Evolutionary conservation across 2,329 filamentous ascomycete species (phyloP).

Genomic region (Alternaria solani): DNA sequence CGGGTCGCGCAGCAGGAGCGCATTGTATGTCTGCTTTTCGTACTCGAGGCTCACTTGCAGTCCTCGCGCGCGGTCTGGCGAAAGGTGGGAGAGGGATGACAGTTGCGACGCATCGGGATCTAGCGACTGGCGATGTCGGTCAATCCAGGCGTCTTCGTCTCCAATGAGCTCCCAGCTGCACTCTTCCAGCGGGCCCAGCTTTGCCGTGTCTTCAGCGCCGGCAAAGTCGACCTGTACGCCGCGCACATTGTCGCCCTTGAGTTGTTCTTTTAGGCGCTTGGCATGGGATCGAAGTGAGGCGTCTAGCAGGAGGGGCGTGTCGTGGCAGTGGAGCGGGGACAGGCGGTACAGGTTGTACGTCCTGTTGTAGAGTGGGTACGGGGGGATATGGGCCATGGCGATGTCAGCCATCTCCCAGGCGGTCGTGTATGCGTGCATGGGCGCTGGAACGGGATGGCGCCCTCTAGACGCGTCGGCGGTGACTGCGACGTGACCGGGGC

Average conservation of each 20-base stretch:
- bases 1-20: slow-evolving; percentile 57
- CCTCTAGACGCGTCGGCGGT: slow-evolving; percentile 11
- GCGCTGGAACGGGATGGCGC: background rate
- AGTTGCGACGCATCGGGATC: slow-evolving; percentile 45
- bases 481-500: background rate
- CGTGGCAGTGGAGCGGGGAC: slow-evolving; percentile 62
- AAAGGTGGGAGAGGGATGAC: slow-evolving; percentile 15
- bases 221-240: slow-evolving; percentile 55
- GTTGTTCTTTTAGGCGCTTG: slow-evolving; percentile 57
- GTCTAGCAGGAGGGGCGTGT: slow-evolving; percentile 47
- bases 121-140: slow-evolving; percentile 43
- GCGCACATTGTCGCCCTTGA: slow-evolving; percentile 59
- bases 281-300: slow-evolving; percentile 56
- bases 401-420: slow-evolving; percentile 1
- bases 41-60: slow-evolving; percentile 60
- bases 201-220: slow-evolving; percentile 51
- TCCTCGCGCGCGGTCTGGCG: slow-evolving; percentile 49
- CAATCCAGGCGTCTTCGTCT: slow-evolving; percentile 53
- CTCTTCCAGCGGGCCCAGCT: slow-evolving; percentile 57
- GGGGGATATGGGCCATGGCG: slow-evolving; percentile 47
- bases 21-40: slow-evolving; percentile 59
- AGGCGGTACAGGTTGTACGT: slow-evolving; percentile 63
- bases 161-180: slow-evolving; percentile 58
- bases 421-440: background rate
- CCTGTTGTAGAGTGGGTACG: slow-evolving; percentile 60